Conservation (phyloP, 495 filamentous ascomycete species). For the Bryoglossum gracile region DNA sequence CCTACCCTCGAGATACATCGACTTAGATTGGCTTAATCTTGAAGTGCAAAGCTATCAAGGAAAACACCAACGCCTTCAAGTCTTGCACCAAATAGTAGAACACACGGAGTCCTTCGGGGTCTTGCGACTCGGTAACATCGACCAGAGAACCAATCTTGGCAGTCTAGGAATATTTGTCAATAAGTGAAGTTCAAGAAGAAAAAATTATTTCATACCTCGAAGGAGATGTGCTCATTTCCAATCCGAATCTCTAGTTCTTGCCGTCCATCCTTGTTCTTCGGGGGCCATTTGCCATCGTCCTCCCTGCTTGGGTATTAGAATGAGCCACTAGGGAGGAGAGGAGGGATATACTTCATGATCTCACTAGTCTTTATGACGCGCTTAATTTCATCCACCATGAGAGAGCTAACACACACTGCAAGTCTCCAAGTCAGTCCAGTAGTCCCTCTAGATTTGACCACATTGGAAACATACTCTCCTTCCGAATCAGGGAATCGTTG, state of each 20-base stretch:
- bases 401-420: constrained; percentile 89
- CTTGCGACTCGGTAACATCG: constrained; percentile 91
- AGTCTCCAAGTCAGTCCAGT: constrained; percentile 15
- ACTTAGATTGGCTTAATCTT: constrained; percentile 87
- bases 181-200: neutral
- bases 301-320: constrained; percentile 50
- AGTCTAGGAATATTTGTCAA: constrained; percentile 50
- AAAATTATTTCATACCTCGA: constrained; percentile 57
- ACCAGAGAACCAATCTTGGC: constrained; percentile 97
- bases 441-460: neutral
- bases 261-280: constrained; percentile 97
- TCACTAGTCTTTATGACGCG: constrained; percentile 96
- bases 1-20: neutral
- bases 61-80: constrained; percentile 94
- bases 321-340: neutral
- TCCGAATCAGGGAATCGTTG: constrained; percentile 96
- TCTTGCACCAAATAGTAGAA: constrained; percentile 99
- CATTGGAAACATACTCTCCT: constrained; percentile 74
- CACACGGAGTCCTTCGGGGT: constrained; percentile 95
- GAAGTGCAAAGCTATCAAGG: constrained; percentile 92
- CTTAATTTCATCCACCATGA: constrained; percentile 93
- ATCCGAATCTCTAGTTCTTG: constrained; percentile 95
- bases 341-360: constrained; percentile 76
- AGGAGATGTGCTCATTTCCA: constrained; percentile 95
- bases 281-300: constrained; percentile 98